These are phyloP conservation scores for Chaetoceros tenuissimus DNA, from an alignment of 108 stramenopile genomes.

Conservation along the genomic window DNA sequence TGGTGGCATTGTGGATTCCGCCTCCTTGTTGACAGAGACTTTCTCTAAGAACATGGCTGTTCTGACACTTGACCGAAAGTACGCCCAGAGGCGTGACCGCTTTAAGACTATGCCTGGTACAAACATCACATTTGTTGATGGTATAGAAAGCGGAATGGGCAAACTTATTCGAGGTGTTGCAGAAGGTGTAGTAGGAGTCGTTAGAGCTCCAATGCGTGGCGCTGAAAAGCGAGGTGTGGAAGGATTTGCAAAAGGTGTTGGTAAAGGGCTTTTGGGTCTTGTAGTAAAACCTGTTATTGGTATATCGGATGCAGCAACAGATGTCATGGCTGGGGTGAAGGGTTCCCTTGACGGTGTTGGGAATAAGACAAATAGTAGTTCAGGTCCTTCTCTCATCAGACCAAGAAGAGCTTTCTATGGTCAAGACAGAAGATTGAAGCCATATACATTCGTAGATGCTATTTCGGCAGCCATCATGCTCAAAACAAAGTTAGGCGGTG, in stretches of 20 bases:
- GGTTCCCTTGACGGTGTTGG: conserved; percentile 40
- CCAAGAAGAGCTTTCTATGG: conserved; percentile 68
- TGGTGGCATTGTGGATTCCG: conserved; percentile 83
- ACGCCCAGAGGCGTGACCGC: conserved; percentile 64
- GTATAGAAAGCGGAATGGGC: conserved; percentile 58
- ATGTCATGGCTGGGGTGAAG: conserved; percentile 84
- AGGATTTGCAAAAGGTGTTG: conserved; percentile 77
- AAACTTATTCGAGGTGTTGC: conserved; percentile 64
- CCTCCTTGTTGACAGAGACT: conserved; percentile 69
- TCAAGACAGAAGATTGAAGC: conserved; percentile 36
- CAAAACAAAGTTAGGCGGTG: conserved; percentile 48
- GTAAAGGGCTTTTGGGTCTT: conserved; percentile 78
- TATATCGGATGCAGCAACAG: conserved; percentile 81
- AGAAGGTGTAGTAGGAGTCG: conserved; percentile 79
- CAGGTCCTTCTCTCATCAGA: conserved; percentile 29
- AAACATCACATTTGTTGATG: conserved; percentile 42
- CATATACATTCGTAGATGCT: conserved; percentile 57
- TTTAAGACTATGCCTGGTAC: conserved; percentile 16
- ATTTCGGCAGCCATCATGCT: conserved; percentile 50
- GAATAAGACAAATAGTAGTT: neutral
- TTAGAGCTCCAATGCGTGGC: conserved; percentile 66
- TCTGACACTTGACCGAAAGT: conserved; percentile 77
- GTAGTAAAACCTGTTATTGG: conserved; percentile 91
- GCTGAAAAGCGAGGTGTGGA: conserved; percentile 71
- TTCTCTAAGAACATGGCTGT: conserved; percentile 78